Conservation (phyloP, 2,329 filamentous ascomycete species). For the Penicillium sp. region DNA sequence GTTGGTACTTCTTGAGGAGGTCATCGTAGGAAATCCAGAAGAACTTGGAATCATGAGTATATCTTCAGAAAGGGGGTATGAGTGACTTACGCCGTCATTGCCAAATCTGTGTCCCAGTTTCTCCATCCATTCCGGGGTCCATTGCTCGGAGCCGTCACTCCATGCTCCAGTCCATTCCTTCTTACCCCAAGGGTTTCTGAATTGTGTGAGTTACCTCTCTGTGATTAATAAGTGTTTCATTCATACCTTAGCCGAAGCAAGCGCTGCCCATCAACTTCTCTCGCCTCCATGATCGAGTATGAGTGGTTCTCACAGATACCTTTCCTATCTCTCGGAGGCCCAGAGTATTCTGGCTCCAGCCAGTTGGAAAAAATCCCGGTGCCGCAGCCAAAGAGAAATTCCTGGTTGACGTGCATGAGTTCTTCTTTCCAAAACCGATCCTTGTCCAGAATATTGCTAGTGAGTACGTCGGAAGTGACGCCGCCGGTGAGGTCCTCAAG, state of each 20-base stretch:
- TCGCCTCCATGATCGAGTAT: constrained; percentile 52
- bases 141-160: constrained; percentile 74
- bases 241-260: constrained; percentile 53
- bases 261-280: constrained; percentile 54
- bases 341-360: constrained; percentile 30
- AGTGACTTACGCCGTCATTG: constrained; percentile 55
- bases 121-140: constrained; percentile 70
- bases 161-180: constrained; percentile 73
- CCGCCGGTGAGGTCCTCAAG: constrained; percentile 52
- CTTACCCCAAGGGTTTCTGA: constrained; percentile 70
- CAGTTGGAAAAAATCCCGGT: constrained; percentile 41
- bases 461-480: constrained; percentile 40
- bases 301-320: constrained; percentile 45
- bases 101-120: constrained; percentile 66
- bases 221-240: no score
- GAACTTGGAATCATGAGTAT: constrained; percentile 26
- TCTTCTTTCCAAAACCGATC: constrained; percentile 78
- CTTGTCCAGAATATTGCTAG: constrained; percentile 50
- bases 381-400: constrained; percentile 52
- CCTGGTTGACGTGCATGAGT: constrained; percentile 67
- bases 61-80: no score
- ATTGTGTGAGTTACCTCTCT: constrained; percentile 16
- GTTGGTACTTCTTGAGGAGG: constrained; percentile 50
- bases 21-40: constrained; percentile 56
- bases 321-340: constrained; percentile 33